These are phyloP conservation scores for Ormosia semicastrata DNA, from an alignment of 306 rosid genomes.

Conservation along the genomic window DNA sequence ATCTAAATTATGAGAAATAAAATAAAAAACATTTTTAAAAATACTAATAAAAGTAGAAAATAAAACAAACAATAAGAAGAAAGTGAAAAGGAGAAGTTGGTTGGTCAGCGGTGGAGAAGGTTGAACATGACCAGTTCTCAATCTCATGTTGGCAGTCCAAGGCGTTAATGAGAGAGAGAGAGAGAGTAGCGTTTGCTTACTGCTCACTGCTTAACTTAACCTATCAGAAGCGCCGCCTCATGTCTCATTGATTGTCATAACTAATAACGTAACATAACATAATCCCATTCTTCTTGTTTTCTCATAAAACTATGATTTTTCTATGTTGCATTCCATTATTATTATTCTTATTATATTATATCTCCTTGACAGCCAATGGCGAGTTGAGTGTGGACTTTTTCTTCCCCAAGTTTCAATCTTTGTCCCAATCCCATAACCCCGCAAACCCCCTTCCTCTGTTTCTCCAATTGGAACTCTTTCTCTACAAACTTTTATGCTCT, in stretches of 20 bases:
- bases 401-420: slow-evolving; percentile 36
- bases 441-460: not conserved
- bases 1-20: too few relatives aligned
- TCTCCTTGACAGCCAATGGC: slow-evolving; percentile 18
- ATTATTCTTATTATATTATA: not conserved
- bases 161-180: not conserved
- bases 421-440: slow-evolving; percentile 12
- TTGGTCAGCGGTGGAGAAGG: slow-evolving; percentile 1
- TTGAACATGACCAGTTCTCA: slow-evolving; percentile 24
- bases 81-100: not conserved
- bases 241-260: slow-evolving; percentile 15
- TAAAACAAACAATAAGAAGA: too few relatives aligned
- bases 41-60: too few relatives aligned
- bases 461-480: not conserved
- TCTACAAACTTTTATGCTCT: not conserved
- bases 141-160: not conserved
- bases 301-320: not conserved
- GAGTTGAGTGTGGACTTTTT: slow-evolving; percentile 35
- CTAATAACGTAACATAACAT: not conserved
- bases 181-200: not conserved
- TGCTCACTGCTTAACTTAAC: slow-evolving; percentile 15
- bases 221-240: slow-evolving; percentile 23
- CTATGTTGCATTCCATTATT: not conserved
- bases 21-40: too few relatives aligned
- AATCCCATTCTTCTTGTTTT: not conserved